Conservation (phyloP, 2,329 filamentous ascomycete genomes). For the Xylariales sp. region DNA sequence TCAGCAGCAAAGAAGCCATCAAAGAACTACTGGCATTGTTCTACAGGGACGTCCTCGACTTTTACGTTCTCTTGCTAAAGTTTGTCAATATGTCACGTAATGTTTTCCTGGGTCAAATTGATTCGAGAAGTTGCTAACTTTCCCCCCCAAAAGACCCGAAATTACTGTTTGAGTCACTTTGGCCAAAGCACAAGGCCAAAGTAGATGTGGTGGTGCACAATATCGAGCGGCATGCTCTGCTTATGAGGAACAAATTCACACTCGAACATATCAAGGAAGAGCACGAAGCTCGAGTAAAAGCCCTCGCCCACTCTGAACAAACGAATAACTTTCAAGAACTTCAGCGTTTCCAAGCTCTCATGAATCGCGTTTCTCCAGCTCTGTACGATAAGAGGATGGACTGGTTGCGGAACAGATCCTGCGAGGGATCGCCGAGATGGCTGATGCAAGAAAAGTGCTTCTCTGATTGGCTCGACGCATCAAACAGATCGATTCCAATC, state of each 20-base stretch:
- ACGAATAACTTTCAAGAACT: neutral
- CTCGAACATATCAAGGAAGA: conserved; percentile 14
- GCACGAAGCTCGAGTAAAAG: conserved; percentile 9
- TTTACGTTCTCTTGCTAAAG: conserved; percentile 24
- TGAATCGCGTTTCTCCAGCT: conserved; percentile 8
- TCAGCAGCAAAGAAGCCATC: conserved; percentile 17
- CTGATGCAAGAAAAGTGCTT: conserved; percentile 9
- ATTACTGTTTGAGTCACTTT: conserved; percentile 23
- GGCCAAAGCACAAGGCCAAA: conserved; percentile 21
- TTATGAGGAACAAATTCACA: conserved; percentile 13
- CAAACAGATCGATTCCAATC: conserved; percentile 2
- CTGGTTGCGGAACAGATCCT: conserved; percentile 6
- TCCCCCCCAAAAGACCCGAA: conserved; percentile 17
- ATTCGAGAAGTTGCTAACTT: neutral
- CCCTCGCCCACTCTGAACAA: conserved; percentile 8
- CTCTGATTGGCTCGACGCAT: conserved; percentile 9
- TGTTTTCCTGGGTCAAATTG: neutral
- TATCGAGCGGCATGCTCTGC: conserved; percentile 10
- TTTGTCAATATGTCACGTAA: conserved; percentile 25
- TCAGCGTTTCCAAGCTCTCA: conserved; percentile 9
- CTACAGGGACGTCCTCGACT: conserved; percentile 30
- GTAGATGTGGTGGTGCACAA: conserved; percentile 10
- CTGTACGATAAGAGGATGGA: conserved; percentile 10
- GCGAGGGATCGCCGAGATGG: conserved; percentile 7
- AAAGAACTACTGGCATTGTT: conserved; percentile 25